These are phyloP conservation scores for Venustampulla echinocandica DNA, from an alignment of 495 filamentous ascomycete species.

Conservation along the genomic window DNA sequence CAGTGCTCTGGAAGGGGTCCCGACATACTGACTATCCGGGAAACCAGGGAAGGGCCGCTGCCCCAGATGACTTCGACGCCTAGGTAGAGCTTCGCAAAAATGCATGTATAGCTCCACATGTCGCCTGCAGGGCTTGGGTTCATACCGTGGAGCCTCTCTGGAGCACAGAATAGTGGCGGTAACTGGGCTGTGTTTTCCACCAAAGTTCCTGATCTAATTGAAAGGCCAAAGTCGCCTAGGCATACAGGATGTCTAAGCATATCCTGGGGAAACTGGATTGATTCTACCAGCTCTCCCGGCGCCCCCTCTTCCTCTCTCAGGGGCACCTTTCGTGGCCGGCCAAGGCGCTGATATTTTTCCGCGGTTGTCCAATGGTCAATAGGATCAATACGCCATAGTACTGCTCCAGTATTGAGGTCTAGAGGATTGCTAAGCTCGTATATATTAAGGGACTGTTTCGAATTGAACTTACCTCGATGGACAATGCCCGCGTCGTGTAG, in stretches of 20 bases:
- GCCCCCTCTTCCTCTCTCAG: background rate
- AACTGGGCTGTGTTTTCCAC: background rate
- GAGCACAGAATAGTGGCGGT: background rate
- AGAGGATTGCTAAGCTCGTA: background rate
- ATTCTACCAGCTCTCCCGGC: conserved; percentile 13
- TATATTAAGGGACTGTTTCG: background rate
- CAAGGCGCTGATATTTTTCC: conserved; percentile 2
- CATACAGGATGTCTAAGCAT: conserved; percentile 35
- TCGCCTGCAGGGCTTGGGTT: conserved; percentile 1
- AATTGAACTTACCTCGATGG: conserved; percentile 21
- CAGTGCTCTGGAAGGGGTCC: conserved; percentile 45
- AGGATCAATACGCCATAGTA: background rate
- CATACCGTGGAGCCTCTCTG: background rate
- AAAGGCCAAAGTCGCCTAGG: conserved; percentile 59
- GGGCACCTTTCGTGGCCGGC: conserved; percentile 6
- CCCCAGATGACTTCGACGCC: conserved; percentile 1
- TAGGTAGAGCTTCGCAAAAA: conserved; percentile 25
- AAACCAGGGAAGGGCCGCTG: background rate
- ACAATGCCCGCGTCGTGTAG: conserved; percentile 26
- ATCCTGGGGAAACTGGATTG: conserved; percentile 10
- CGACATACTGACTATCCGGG: conserved; percentile 26
- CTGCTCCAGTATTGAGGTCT: conserved; percentile 4
- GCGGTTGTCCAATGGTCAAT: background rate
- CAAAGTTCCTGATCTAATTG: conserved; percentile 42
- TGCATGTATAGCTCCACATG: conserved; percentile 13